Conservation (phyloP, 768 basidiomycete species). For the Mycena crocata region DNA sequence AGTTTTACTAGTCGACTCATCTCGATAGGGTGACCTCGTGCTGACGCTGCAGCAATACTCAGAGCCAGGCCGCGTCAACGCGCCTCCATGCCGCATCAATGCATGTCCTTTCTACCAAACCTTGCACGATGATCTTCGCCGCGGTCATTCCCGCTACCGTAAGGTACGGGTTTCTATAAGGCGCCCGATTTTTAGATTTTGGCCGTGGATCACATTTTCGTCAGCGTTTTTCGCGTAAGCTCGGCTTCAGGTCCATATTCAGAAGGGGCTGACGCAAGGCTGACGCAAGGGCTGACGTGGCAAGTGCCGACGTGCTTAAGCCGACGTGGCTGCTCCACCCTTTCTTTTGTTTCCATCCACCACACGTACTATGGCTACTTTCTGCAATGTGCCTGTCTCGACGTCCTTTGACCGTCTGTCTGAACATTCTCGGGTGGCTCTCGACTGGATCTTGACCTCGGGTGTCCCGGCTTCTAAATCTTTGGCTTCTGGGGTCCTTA, state of each 20-base stretch:
- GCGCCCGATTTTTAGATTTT: not conserved
- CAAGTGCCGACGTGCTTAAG: too few relatives aligned
- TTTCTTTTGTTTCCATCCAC: not conserved
- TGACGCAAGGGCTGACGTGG: not conserved
- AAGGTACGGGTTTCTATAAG: not conserved
- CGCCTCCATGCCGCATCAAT: too few relatives aligned
- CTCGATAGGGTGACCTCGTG: too few relatives aligned
- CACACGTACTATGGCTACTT: not conserved
- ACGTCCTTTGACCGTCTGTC: not conserved
- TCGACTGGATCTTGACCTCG: not conserved
- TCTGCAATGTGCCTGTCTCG: not conserved
- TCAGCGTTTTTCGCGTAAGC: too few relatives aligned
- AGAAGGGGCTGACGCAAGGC: too few relatives aligned
- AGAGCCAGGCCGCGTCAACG: too few relatives aligned
- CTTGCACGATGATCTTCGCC: too few relatives aligned
- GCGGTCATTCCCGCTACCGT: constrained; percentile 2
- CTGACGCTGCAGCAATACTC: too few relatives aligned
- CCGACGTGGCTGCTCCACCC: not conserved
- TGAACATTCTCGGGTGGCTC: not conserved
- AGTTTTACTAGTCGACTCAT: too few relatives aligned
- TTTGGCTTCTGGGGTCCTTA: not conserved
- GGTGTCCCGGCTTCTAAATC: not conserved
- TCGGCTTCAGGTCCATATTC: too few relatives aligned
- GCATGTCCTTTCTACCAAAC: too few relatives aligned
- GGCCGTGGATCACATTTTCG: not conserved